A percentile compares a stretch with the other conserved stretches of the same genome.
Evolutionary conservation across 805 yeast genomes (phyloP).

Genomic region (Spathaspora passalidarum): DNA sequence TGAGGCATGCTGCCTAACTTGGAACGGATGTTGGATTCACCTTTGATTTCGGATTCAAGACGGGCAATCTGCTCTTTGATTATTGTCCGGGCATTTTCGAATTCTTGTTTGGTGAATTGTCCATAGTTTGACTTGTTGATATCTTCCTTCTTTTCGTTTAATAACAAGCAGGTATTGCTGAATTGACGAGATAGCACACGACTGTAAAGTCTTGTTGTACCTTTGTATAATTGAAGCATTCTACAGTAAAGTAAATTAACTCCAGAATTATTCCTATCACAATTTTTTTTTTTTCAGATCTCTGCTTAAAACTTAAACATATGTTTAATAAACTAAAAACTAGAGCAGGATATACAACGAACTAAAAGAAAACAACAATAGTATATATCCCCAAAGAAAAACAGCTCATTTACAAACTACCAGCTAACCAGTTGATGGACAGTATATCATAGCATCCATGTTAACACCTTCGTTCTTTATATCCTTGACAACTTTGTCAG

Average conservation of each 20-base stretch:
- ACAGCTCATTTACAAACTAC: background rate
- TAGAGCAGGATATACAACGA: background rate
- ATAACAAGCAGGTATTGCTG: background rate
- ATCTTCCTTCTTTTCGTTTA: background rate
- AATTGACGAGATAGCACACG: background rate
- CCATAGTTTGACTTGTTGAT: conserved; percentile 13
- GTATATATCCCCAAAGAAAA: background rate
- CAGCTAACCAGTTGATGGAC: conserved; percentile 1
- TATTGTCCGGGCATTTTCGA: conserved; percentile 34
- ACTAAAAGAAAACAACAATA: background rate
- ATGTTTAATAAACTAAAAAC: background rate
- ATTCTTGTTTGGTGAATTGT: conserved; percentile 35
- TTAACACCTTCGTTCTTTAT: conserved; percentile 8
- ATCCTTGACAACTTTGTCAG: conserved; percentile 5
- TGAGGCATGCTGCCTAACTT: conserved; percentile 35
- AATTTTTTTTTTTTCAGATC: background rate
- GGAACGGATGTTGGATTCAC: conserved; percentile 31
- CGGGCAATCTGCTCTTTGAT: conserved; percentile 28
- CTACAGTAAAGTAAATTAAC: too few relatives aligned
- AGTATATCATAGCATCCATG: conserved; percentile 12
- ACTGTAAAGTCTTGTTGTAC: background rate
- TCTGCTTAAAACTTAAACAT: background rate
- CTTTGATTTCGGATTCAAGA: conserved; percentile 36
- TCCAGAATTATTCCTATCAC: too few relatives aligned
- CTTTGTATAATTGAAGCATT: background rate